These are phyloP conservation scores for Pythium plurisporium DNA, from an alignment of 352 stramenopile species.

Conservation along the genomic window DNA sequence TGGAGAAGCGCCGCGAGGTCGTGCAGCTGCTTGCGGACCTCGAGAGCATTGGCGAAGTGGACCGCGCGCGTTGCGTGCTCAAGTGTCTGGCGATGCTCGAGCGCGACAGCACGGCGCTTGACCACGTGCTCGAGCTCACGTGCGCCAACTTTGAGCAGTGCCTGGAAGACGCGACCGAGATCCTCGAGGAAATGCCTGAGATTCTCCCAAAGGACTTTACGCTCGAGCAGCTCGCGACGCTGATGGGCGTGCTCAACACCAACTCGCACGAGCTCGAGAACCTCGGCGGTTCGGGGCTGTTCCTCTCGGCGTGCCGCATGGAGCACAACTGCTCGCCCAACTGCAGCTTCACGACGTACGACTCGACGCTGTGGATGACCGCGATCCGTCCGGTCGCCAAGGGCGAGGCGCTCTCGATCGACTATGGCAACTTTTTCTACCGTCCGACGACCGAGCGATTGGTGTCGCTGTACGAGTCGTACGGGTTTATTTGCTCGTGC, in stretches of 20 bases:
- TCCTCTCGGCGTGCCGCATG: constrained; percentile 68
- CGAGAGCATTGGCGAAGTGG: constrained; percentile 63
- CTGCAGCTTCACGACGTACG: constrained; percentile 73
- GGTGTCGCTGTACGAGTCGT: constrained; percentile 50
- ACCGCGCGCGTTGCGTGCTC: constrained; percentile 66
- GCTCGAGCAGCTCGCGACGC: constrained; percentile 50
- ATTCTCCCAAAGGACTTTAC: constrained; percentile 54
- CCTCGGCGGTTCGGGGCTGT: constrained; percentile 61
- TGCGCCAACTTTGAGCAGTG: constrained; percentile 43
- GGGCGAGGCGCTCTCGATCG: constrained; percentile 65
- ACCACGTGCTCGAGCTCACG: constrained; percentile 40
- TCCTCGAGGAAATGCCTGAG: constrained; percentile 43
- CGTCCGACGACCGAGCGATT: constrained; percentile 54
- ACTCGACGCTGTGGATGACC: constrained; percentile 69
- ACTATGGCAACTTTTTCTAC: constrained; percentile 82
- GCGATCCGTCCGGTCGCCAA: constrained; percentile 59
- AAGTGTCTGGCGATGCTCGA: constrained; percentile 64
- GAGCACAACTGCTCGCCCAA: constrained; percentile 70
- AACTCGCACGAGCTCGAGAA: constrained; percentile 76
- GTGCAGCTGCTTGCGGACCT: constrained; percentile 46
- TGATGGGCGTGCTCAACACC: constrained; percentile 72
- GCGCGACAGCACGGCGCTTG: constrained; percentile 35
- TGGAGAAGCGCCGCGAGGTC: constrained; percentile 42
- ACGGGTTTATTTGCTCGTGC: constrained; percentile 64
- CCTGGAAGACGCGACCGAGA: constrained; percentile 31